Evolutionary conservation across 2,329 filamentous ascomycete genomes (phyloP), one percentile per base, ranked within the genome.

Genomic region (Amesomyces nigricolor): DNA sequence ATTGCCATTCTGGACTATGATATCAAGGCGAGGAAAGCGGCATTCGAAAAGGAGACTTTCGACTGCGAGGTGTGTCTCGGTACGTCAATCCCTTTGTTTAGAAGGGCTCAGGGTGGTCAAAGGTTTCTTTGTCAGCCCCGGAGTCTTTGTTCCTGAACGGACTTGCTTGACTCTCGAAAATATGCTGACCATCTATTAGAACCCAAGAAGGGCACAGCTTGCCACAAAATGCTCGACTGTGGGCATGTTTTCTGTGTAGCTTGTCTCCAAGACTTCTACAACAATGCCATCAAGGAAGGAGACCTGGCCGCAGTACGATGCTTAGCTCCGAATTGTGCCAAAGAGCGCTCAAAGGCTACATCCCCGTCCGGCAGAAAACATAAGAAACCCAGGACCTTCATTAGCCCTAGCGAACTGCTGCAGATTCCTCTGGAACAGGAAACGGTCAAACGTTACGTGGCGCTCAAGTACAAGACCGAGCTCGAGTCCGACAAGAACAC

Each of bases 181-280:
- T 10, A 8, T 35, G 17, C 66, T 71, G 59, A 67, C 42, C 17
- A 10, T 32, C 2, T 8, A 10, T 10, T 54, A 80, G 92, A 97
- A 69, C 91, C 91, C 0, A 96, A 96, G 71, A 96, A 95, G 68
- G 94, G 94, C 1, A 72, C 75, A 0, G 80, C 77, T 10, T 97
- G 94, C 68, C 88, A 97, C 72, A 82, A 83, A 42, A 85, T 97
- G 78, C 72, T 87, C 45, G 83, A 86, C 56, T 99, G 94, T 69
- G 84, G 83, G 0, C 92, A 99, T 68, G 90, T 97, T 38, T 99
- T 97, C 67, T 99, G 94, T 70, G 74, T 86, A 16, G 71, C 82
- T n/a, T 99, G 94, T 66, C 76, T 99, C 2, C 86, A 89, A 60
- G 89, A 92, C 64, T 96, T 92, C 63, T 97, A 95, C 77, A 89